Evolutionary conservation across 2,329 filamentous ascomycete genomes (phyloP), one percentile per base, ranked within the genome.

Genomic region (Fulvia fulva): DNA sequence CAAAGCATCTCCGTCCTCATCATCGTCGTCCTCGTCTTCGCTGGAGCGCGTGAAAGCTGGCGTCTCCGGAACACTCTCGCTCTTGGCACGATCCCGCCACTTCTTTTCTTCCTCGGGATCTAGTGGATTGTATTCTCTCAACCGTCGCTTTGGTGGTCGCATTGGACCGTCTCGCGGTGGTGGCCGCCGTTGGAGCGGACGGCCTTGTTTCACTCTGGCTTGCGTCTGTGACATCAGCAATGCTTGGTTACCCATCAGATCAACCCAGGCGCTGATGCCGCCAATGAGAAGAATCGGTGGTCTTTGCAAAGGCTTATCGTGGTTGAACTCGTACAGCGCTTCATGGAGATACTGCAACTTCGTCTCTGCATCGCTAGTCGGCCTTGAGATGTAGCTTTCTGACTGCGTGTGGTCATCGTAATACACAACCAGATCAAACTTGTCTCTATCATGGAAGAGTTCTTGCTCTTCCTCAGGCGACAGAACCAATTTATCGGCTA

Each of bases 401-500:
- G 68, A 89, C 80, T 71, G 81, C 61, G 83, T 86, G 14, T 72
- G 75, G 64, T 93, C 83, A 72, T 99, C 91, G 71, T 97, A 96
- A 68, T 95, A 94, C 0, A 99, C 89, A 11, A 99, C 83, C 44
- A 97, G 76, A 65, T 97, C 91, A 67, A 89, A 96, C 56, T 88
- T 81, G 63, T 92, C 82, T 14, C 85, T 78, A 55, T 87, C 83
- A 56, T 84, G 85, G 67, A 96, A 96, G 30, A 90, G 78, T 1
- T 80, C 76, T 65, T 89, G 86, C 71, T 99, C 94, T n/a, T 80
- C 74, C n/a, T 85, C 78, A 0, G 89, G 87, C 0, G 85, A 87
- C 5, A 94, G 74, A 1, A 91, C 80, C 66, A 92, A 80, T 60
- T 86, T 86, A 59, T 91, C 88, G 19, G 82, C 78, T 3, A 87